phyloP scores from a whole-genome alignment of 352 stramenopile genomes.

The Globisporangium lucens region DNA sequence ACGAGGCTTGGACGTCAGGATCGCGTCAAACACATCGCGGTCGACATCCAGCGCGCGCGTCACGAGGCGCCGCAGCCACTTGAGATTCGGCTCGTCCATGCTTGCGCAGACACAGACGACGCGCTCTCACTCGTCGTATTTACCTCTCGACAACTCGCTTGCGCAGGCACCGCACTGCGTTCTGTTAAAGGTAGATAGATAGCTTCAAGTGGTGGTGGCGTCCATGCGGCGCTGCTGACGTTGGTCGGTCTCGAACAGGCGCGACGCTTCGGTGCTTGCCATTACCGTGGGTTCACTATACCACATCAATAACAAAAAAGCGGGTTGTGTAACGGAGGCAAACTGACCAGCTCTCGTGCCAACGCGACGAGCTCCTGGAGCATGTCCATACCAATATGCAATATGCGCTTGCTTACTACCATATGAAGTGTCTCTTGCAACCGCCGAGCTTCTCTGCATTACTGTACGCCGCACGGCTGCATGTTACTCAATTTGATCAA shows the following conservation, averaged over 20 bases:
- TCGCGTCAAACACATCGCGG: slow-evolving; percentile 45
- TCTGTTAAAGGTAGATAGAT: background rate
- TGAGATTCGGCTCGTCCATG: slow-evolving; percentile 53
- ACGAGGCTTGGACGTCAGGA: slow-evolving; percentile 34
- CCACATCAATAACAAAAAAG: background rate
- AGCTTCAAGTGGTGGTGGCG: background rate
- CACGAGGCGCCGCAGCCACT: slow-evolving; percentile 68
- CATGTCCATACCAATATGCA: background rate
- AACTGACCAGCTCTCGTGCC: background rate
- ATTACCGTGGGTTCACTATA: background rate
- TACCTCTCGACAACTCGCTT: background rate
- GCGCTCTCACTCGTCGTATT: background rate
- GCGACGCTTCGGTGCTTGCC: slow-evolving; percentile 6
- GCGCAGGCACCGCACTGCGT: background rate
- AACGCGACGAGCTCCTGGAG: background rate
- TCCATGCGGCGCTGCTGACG: background rate
- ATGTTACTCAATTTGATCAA: background rate
- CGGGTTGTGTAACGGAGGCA: background rate
- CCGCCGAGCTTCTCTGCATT: background rate
- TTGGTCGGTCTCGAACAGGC: slow-evolving; percentile 4
- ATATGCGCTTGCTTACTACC: background rate
- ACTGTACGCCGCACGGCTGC: background rate
- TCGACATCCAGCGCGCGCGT: slow-evolving; percentile 59
- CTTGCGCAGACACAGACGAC: background rate
- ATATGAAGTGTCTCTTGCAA: background rate